Base-by-base conservation (phyloP, 495 filamentous ascomycete genomes). In the Neurospora sp. region DNA sequence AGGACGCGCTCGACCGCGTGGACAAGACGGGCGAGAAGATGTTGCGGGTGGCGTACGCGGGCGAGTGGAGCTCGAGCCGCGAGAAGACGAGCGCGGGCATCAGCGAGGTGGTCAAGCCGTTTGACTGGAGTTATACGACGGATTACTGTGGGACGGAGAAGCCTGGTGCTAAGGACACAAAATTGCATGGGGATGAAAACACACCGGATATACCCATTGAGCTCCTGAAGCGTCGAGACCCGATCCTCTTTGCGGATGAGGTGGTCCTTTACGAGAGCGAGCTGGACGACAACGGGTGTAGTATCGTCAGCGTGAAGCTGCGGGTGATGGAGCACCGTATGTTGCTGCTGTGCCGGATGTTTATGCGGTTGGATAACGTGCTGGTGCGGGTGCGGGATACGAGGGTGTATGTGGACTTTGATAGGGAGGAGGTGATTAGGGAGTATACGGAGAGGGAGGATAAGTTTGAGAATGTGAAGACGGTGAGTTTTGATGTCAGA, bases 191-290 rank as follows among this genome's bases (percentile, higher is more conserved):
- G 23, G 49, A 38, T 3, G 72, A 70, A 37, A 38, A 71, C 27
- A 66, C 54, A 14, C 72, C 83, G 42, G 84, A 85, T 62, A 97
- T 99, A 70, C 95, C 96, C 9, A 86, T 97, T 49, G 92, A 96
- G 72, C 85, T 97, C 10, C 85, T 99, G 20, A 92, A 90, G 79
- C 88, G 91, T 18, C 78, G 84, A 42, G 96, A 99, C 79, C 96
- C 96, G 2, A 99, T 99, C 75, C 83, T 96, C 0, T 96, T 98
- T 83, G 95, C 94, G 79, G 94, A 98, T 79, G 93, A 97, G 73
- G 93, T 98, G 38, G 89, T 97, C 75, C 87, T 98, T 38, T 99
- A 98, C 80, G 96, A 98, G 84, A 95, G 96, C 82, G 96, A 99
- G 83, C 88, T 99, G 72, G 96, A 97, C 49, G 96, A 99, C 80